Evolutionary conservation across 257 asterid species (phyloP), one percentile per base, ranked within the genome.

Genomic region (Haberlea rhodopensis): DNA sequence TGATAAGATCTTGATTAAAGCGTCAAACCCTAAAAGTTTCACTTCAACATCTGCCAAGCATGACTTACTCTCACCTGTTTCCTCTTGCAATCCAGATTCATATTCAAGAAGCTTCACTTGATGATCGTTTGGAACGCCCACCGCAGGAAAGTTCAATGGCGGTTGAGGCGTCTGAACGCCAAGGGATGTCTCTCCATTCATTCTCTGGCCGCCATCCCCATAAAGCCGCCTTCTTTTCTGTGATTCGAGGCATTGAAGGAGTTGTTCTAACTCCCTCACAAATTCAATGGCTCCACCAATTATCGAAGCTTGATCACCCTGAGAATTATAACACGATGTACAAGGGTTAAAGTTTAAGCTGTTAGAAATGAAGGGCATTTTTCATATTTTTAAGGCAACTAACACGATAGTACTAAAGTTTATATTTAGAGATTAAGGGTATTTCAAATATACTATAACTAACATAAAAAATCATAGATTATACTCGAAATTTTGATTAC

Each of bases 251-350:
- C 99, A 92, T 71, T 92, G 96, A 24, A 92, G 75, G 5, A 92
- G 97, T 61, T 92, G 99, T 32, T 92, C 99, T 23, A 89, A 53
- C 56, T 89, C 99, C 61, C 91, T 81, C 58, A 92, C 97, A 31
- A 89, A 92, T 77, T 92, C 99, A 1, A 87, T 92, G 10, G 99
- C 97, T 63, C 99, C 97, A 2, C 99, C 99, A 1, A 92, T 81
- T 78, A 89, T 92, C 1, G 99, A 92, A 13, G 99, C 96, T 80
- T 92, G 99, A 77, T 92, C 99, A 24, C 99, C 97, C 99, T 92
- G 51, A 5, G 28, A 3, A 57, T 15, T 28, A 24, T 11, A 18
- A 5, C 2, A 28, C 8, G 45, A 67, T 28, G 3, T n/a, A n/a
- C 15, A 15, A 21, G 24, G 37, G 8, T 24, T 55, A 55, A 11